These are phyloP conservation scores for Globisporangium cystogenes DNA, from an alignment of 352 stramenopile species.

Conservation along the genomic window DNA sequence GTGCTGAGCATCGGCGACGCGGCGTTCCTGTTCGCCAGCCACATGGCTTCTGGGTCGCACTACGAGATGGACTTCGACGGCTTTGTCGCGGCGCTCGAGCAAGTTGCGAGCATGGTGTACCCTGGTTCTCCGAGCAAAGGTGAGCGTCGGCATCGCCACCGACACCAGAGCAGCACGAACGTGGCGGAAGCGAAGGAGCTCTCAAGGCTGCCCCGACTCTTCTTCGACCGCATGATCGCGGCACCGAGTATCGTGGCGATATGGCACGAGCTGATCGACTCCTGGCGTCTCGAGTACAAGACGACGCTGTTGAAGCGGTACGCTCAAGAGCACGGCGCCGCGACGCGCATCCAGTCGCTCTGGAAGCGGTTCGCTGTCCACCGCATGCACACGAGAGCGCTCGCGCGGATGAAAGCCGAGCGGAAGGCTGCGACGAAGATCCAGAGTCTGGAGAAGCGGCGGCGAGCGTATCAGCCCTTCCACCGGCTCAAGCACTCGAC, in stretches of 20 bases:
- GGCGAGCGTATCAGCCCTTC: conserved; percentile 17
- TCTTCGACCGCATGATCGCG: conserved; percentile 40
- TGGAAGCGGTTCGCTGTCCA: conserved; percentile 27
- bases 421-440: conserved; percentile 35
- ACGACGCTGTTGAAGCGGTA: conserved; percentile 17
- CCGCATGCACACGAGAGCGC: conserved; percentile 9
- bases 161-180: background rate
- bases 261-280: conserved; percentile 41
- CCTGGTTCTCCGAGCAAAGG: background rate
- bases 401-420: conserved; percentile 31
- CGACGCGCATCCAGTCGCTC: conserved; percentile 38
- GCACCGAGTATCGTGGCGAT: conserved; percentile 28
- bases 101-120: conserved; percentile 32
- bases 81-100: conserved; percentile 35
- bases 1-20: conserved; percentile 52
- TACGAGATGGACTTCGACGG: conserved; percentile 61
- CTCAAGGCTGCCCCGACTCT: conserved; percentile 22
- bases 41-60: conserved; percentile 27
- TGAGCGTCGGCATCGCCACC: background rate
- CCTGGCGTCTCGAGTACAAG: conserved; percentile 41
- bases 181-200: background rate
- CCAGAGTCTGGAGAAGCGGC: conserved; percentile 34
- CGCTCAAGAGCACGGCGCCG: conserved; percentile 33
- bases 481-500: conserved; percentile 5
- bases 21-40: conserved; percentile 53